Percentiles rank a stretch among this genome's conserved stretches.
Conservation (phyloP, 129 eudicot genomes). For the Centaurea solstitialis region DNA sequence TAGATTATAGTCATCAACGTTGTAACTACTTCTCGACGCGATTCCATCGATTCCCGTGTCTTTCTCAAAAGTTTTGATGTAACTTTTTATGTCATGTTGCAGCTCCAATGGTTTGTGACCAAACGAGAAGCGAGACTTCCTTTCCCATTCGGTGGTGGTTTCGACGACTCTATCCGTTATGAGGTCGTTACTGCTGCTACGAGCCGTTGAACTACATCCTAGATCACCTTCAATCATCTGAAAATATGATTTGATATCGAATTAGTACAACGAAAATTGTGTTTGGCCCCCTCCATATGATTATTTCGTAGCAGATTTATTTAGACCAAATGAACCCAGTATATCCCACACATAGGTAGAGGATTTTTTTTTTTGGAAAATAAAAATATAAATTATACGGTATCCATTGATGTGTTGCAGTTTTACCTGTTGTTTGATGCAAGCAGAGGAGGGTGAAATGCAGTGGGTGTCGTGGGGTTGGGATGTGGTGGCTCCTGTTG, state of each 20-base stretch:
- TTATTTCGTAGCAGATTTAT: neutral
- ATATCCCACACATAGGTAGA: neutral
- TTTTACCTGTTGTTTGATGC: slow-evolving; percentile 54
- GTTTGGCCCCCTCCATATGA: neutral
- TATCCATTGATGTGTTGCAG: neutral
- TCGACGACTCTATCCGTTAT: slow-evolving; percentile 13
- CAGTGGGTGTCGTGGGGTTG: slow-evolving; percentile 27
- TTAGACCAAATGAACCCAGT: neutral
- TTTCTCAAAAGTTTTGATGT: slow-evolving; percentile 46
- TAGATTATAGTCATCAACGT: slow-evolving; percentile 30
- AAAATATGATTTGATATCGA: slow-evolving; percentile 18
- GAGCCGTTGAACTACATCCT: slow-evolving; percentile 41
- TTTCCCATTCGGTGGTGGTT: slow-evolving; percentile 11
- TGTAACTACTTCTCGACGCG: slow-evolving; percentile 6
- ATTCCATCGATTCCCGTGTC: slow-evolving; percentile 21
- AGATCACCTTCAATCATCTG: slow-evolving; percentile 31
- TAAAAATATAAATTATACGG: neutral
- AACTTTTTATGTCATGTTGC: slow-evolving; percentile 52
- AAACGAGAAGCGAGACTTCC: slow-evolving; percentile 50
- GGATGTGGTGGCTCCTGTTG: slow-evolving; percentile 14
- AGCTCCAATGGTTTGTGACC: slow-evolving; percentile 38
- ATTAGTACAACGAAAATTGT: slow-evolving; percentile 3
- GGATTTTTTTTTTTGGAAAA: neutral
- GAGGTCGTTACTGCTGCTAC: slow-evolving; percentile 24
- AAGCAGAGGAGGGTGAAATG: slow-evolving; percentile 18